Base-by-base conservation (phyloP, 305 asterid species). In the Plantago rigida region DNA sequence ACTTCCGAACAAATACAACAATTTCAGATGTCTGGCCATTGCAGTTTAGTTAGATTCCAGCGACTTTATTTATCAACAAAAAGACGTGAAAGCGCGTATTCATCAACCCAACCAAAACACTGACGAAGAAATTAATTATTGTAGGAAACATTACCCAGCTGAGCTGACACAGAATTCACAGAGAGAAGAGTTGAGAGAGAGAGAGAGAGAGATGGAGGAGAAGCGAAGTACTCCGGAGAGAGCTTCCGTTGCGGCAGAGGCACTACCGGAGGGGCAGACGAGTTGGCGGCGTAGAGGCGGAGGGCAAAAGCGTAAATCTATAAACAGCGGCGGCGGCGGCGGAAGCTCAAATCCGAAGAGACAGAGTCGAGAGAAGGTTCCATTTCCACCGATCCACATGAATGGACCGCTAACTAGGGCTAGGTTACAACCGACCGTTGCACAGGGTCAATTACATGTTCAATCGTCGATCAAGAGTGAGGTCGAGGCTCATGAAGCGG, bases 331-430 rank as follows among this genome's bases (percentile, higher is more conserved):
- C 66, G 79, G 84, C 66, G 79, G 81, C 66, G 65, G 78, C 66
- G 65, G 78, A 61, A 60, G 76, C 79, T 79, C 89, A 62, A 65
- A 78, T 47, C 65, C 89, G 1, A 92, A 92, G 84, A 79, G 98
- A 22, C 98, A 84, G 78, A 87, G 89, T 62, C 79, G 98, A 60
- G 97, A 90, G 71, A 88, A 80, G 87, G 82, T 78, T 22, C 77
- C 66, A 29, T 80, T 84, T 39, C 64, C 80, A 54, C 86, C 86
- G 97, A 89, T 89, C 95, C 85, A 92, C 83, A 86, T 82, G 77
- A 83, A 84, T 68, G 97, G 97, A 42, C 97, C 97, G 19, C 73
- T 73, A 69, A 86, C 99, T 39, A 83, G 97, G 83, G 99, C 99
- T 11, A 86, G 95, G 4, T 78, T 78, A 79, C 93, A 83, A 57